These are phyloP conservation scores for Cadophora luteo-olivacea DNA, from an alignment of 2,329 filamentous ascomycete species.

Conservation along the genomic window DNA sequence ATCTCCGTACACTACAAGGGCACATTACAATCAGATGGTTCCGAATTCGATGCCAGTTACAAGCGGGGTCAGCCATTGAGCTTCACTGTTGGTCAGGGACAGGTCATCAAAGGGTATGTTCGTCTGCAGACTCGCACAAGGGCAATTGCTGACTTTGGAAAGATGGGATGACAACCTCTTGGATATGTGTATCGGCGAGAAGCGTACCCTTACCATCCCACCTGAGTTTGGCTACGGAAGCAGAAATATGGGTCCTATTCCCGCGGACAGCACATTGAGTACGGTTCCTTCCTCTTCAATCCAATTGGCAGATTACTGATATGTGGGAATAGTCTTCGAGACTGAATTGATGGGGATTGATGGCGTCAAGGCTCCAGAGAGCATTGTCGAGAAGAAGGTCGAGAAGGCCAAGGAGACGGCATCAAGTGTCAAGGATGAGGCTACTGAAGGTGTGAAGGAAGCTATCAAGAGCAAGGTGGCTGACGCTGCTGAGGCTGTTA, in stretches of 20 bases:
- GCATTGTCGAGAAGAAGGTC: slow-evolving; percentile 37
- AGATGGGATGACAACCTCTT: slow-evolving; percentile 91
- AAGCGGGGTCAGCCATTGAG: slow-evolving; percentile 76
- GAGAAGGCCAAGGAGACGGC: slow-evolving; percentile 40
- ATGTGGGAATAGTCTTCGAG: slow-evolving; percentile 73
- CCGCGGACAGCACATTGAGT: slow-evolving; percentile 79
- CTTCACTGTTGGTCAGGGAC: slow-evolving; percentile 80
- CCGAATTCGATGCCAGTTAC: slow-evolving; percentile 86
- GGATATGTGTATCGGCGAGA: slow-evolving; percentile 96
- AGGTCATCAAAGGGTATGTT: slow-evolving; percentile 86
- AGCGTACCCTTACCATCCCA: slow-evolving; percentile 88
- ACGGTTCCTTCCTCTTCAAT: slow-evolving; percentile 43
- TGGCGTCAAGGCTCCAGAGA: slow-evolving; percentile 60
- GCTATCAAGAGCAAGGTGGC: slow-evolving; percentile 55
- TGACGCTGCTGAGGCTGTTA: slow-evolving; percentile 59
- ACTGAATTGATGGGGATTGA: slow-evolving; percentile 87
- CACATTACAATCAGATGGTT: slow-evolving; percentile 74
- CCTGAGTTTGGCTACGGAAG: slow-evolving; percentile 84
- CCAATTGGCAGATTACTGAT: slow-evolving; percentile 29
- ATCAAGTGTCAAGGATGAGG: slow-evolving; percentile 39
- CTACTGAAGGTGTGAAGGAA: slow-evolving; percentile 45
- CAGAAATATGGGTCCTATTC: slow-evolving; percentile 80
- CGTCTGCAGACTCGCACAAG: not conserved
- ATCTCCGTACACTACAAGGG: slow-evolving; percentile 90
- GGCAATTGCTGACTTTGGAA: slow-evolving; percentile 14